Percentiles rank a stretch among this genome's conserved stretches.
Evolutionary conservation across 2,329 filamentous ascomycete species (phyloP).

Genomic region (Talaromyces sp.): DNA sequence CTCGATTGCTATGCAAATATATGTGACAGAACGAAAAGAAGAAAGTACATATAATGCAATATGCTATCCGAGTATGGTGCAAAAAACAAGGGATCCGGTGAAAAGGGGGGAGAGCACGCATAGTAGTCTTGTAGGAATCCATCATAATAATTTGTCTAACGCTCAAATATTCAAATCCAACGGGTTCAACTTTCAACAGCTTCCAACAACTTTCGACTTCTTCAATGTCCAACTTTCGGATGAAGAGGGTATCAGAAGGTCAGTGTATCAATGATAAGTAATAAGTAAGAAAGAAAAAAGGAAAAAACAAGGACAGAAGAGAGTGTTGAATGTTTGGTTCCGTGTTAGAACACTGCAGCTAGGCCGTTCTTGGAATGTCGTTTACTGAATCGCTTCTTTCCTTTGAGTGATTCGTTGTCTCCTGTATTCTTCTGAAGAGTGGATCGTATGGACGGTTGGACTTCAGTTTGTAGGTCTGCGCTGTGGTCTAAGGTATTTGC

Average conservation of each 20-base stretch:
- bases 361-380: constrained; percentile 92
- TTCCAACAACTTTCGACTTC: neutral
- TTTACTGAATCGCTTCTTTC: constrained; percentile 74
- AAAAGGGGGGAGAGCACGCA: neutral
- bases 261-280: neutral
- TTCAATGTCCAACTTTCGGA: constrained; percentile 9
- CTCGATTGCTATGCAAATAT: constrained; percentile 11
- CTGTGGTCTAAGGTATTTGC: constrained; percentile 44
- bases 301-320: constrained; percentile 8
- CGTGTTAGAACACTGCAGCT: constrained; percentile 72
- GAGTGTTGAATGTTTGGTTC: neutral
- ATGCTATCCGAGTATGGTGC: neutral
- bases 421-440: constrained; percentile 43
- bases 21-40: neutral
- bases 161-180: constrained; percentile 6
- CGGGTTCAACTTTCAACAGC: neutral
- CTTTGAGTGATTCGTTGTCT: constrained; percentile 54
- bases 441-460: constrained; percentile 42
- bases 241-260: constrained; percentile 12
- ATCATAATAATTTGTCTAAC: constrained; percentile 11
- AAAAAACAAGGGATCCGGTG: neutral
- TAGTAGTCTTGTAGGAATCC: neutral
- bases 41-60: constrained; percentile 9
- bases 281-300: neutral
- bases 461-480: constrained; percentile 38